phyloP scores from a whole-genome alignment of 148 eudicot genomes.

The Pharnaceum exiguum region DNA sequence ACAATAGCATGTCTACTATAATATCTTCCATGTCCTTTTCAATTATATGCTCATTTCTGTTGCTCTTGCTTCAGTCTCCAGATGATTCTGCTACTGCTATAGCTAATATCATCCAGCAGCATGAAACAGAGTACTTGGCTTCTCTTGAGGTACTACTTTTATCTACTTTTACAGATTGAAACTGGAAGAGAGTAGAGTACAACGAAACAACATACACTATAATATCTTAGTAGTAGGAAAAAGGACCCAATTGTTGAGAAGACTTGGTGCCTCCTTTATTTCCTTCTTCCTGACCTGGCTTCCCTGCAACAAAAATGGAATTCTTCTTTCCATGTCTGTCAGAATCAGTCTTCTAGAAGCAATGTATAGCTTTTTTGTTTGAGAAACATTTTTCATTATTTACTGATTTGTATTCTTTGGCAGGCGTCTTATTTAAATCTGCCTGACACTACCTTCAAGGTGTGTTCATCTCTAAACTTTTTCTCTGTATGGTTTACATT shows the following conservation, averaged over 20 bases:
- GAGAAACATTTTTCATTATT: neutral
- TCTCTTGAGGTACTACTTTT: slow-evolving; percentile 65
- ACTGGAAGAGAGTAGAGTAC: neutral
- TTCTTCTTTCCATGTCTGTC: neutral
- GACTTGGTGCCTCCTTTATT: neutral
- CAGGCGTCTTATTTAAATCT: slow-evolving; percentile 82
- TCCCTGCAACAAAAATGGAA: neutral
- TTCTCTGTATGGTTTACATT: neutral
- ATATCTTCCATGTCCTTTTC: neutral
- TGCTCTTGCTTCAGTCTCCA: slow-evolving; percentile 53
- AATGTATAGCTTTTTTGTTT: neutral
- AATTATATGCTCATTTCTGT: slow-evolving; percentile 3
- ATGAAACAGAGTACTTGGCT: slow-evolving; percentile 82
- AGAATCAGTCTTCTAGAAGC: neutral
- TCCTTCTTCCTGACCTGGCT: neutral
- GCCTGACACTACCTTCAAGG: slow-evolving; percentile 98
- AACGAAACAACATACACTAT: neutral
- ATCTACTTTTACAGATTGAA: neutral
- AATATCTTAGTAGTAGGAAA: neutral
- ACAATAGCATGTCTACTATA: neutral
- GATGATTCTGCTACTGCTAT: slow-evolving; percentile 75
- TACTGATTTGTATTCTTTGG: slow-evolving; percentile 24
- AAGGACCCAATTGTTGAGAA: neutral
- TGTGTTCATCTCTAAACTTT: slow-evolving; percentile 18
- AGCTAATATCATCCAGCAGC: slow-evolving; percentile 72